Percentiles rank a stretch among this genome's conserved stretches.
Evolutionary conservation across 345 rosid species (phyloP).

Genomic region (Cardamine resedifolia): DNA sequence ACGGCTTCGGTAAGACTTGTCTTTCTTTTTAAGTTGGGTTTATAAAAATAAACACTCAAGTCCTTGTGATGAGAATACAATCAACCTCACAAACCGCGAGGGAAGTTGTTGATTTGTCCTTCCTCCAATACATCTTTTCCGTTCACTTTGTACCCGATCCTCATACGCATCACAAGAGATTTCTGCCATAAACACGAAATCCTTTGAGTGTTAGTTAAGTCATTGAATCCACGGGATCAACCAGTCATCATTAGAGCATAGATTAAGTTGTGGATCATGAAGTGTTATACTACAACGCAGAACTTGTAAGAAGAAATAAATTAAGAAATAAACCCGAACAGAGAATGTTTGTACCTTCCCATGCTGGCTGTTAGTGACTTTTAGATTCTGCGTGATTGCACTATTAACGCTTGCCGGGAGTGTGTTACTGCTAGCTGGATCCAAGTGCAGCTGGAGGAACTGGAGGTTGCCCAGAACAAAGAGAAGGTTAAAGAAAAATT

Average conservation of each 20-base stretch:
- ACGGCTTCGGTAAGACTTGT: slow-evolving; percentile 9
- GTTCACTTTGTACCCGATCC: slow-evolving; percentile 84
- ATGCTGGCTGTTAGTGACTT: slow-evolving; percentile 90
- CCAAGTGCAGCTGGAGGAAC: slow-evolving; percentile 96
- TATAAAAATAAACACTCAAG: slow-evolving; percentile 16
- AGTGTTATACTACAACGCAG: neutral
- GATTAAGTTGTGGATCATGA: neutral
- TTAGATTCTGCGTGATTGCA: slow-evolving; percentile 62
- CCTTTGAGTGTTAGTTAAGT: neutral
- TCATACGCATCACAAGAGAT: slow-evolving; percentile 86
- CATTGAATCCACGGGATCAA: slow-evolving; percentile 2
- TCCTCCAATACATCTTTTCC: slow-evolving; percentile 80
- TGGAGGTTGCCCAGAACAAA: slow-evolving; percentile 39
- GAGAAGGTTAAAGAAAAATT: neutral
- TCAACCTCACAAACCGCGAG: slow-evolving; percentile 66
- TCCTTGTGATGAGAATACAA: slow-evolving; percentile 15
- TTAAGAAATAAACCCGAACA: neutral
- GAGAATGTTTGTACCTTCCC: slow-evolving; percentile 66
- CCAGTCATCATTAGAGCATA: neutral
- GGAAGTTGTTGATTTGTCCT: slow-evolving; percentile 92
- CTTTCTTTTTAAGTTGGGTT: neutral
- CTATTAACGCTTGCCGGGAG: slow-evolving; percentile 65
- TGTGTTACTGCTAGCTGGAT: slow-evolving; percentile 80
- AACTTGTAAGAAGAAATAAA: neutral
- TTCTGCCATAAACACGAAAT: slow-evolving; percentile 57